Base-by-base conservation (phyloP, 805 yeast species). In the Metschnikowia baotianmanensis region DNA sequence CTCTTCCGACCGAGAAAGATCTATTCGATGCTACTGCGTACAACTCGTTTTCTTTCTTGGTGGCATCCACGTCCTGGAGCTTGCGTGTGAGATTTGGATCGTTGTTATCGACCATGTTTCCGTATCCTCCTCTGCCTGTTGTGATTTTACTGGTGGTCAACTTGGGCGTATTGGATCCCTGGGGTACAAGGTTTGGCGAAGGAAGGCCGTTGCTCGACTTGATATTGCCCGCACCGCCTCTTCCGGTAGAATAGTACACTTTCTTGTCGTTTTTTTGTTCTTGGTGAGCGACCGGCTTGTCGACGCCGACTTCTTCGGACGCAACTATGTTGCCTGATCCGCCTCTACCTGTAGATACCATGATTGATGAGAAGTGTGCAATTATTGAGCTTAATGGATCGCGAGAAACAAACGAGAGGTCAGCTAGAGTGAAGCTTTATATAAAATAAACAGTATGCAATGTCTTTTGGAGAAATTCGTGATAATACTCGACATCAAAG, bases 221-320 rank as follows among this genome's bases (percentile, higher is more conserved):
- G 40, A 83, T 77, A 59, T 83, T 83, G 5, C 90, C 90, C 1
- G 83, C 83, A 8, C 91, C 91, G 9, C 91, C 91, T 48, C 91
- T 72, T 5, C 90, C 90, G 0, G 89, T 83, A n/a, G 86, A 72
- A 49, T 74, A 75, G 43, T 64, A 67, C 6, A 65, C 56, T 47
- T 52, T 60, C 43, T 62, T 63, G 31, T 59, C 64, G 12, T 57
- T 51, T 3, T 52, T 57, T 17, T 36, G 35, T 4, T 42, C 47
- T 12, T 21, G 34, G 21, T 42, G 36, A 22, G 19, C 26, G 13
- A 31, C 36, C 12, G 44, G 45, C 21, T 31, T 38, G 18, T 44
- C 38, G 20, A 40, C 34, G 38, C 43, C 44, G 34, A 45, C 39
- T 15, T 36, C 41, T 29, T 38, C 29, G 7, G 39, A 45, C 22